phyloP scores from a whole-genome alignment of 192 early-diverging fungal species.

The Podila horticola region DNA sequence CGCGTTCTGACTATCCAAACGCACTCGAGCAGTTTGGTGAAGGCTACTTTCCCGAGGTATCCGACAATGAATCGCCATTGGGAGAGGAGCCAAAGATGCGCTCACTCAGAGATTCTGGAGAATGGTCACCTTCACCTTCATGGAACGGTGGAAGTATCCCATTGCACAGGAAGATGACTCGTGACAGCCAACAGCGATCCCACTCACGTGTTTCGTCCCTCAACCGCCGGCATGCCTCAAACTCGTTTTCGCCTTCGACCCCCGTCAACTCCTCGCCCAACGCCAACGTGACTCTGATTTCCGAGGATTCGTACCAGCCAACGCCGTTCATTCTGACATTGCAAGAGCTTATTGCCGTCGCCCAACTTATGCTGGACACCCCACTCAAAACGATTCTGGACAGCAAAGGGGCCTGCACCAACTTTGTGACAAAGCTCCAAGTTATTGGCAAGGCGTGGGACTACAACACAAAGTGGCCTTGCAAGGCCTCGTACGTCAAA shows the following conservation, averaged over 20 bases:
- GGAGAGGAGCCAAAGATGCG: constrained; percentile 30
- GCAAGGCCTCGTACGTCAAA: constrained; percentile 67
- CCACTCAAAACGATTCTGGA: constrained; percentile 65
- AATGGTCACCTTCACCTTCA: constrained; percentile 47
- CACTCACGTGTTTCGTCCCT: constrained; percentile 43
- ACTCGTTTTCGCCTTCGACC: constrained; percentile 22
- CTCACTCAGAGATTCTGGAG: constrained; percentile 42
- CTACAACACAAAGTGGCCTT: constrained; percentile 71
- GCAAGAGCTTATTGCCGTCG: constrained; percentile 73
- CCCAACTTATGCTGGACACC: constrained; percentile 80
- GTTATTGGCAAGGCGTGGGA: constrained; percentile 72
- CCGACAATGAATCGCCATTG: constrained; percentile 35
- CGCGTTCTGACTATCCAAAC: constrained; percentile 29
- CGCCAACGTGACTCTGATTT: constrained; percentile 55
- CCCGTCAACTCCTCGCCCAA: constrained; percentile 34
- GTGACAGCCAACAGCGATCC: constrained; percentile 40
- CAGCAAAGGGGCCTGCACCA: constrained; percentile 66
- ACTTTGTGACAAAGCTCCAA: constrained; percentile 68
- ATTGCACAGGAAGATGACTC: constrained; percentile 40
- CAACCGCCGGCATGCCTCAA: constrained; percentile 24
- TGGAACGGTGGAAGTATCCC: constrained; percentile 52
- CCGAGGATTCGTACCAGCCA: constrained; percentile 61
- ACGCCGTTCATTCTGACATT: constrained; percentile 70
- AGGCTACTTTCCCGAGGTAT: constrained; percentile 45
- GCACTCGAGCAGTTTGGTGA: constrained; percentile 34